Percentiles rank a stretch among this genome's conserved stretches.
Evolutionary conservation across 2,329 filamentous ascomycete species (phyloP).

Genomic region (Cadophora luteo-olivacea): DNA sequence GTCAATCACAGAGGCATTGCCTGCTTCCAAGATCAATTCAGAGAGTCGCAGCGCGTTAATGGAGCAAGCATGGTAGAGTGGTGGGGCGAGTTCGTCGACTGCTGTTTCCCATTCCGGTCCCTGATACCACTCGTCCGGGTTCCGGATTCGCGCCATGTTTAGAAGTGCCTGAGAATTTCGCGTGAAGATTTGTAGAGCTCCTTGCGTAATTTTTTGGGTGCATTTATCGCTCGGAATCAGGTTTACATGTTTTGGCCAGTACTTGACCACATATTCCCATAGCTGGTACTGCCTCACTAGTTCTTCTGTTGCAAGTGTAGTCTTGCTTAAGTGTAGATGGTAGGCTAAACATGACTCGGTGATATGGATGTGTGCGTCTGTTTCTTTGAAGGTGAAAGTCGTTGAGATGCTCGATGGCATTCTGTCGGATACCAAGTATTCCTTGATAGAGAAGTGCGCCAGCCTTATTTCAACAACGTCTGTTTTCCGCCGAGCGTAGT

Average conservation of each 20-base stretch:
- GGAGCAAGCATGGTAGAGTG: constrained; percentile 7
- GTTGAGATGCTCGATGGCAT: too few species aligned
- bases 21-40: constrained; percentile 1
- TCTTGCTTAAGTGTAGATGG: too few species aligned
- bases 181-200: constrained; percentile 1
- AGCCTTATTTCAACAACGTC: too few species aligned
- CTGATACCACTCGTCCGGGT: neutral
- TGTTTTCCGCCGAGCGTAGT: too few species aligned
- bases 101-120: neutral
- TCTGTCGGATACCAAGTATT: too few species aligned
- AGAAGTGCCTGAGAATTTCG: neutral
- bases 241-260: constrained; percentile 9
- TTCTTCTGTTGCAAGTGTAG: too few species aligned
- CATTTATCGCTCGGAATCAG: neutral
- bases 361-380: too few species aligned
- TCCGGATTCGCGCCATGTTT: constrained; percentile 1
- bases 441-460: too few species aligned
- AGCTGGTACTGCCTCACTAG: neutral
- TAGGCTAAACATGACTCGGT: too few species aligned
- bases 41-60: neutral
- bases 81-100: neutral
- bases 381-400: too few species aligned
- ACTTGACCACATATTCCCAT: constrained; percentile 9
- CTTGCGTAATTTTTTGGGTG: neutral
- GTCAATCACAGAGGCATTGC: neutral